Percentiles rank a stretch among this genome's conserved stretches.
These are phyloP conservation scores for Aspergillus novoparasiticus DNA, from an alignment of 2,329 filamentous ascomycete genomes.

Conservation along the genomic window DNA sequence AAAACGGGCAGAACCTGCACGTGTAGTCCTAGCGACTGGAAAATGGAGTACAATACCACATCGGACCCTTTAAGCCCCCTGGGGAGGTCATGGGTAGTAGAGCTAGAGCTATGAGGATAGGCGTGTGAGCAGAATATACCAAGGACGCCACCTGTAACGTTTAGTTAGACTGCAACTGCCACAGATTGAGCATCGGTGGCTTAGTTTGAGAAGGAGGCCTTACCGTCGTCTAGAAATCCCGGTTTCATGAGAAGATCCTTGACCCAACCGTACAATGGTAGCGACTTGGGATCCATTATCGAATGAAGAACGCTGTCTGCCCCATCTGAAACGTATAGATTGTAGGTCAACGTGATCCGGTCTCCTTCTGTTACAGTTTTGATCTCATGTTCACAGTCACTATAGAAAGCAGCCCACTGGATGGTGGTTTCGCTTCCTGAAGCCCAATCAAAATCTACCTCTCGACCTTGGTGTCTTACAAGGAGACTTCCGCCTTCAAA, in stretches of 20 bases:
- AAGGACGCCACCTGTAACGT: conserved; percentile 44
- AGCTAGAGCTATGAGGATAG: conserved; percentile 47
- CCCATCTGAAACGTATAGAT: conserved; percentile 51
- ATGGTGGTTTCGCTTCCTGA: conserved; percentile 23
- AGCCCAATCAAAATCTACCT: conserved; percentile 33
- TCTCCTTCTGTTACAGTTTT: conserved; percentile 54
- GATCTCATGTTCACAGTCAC: conserved; percentile 43
- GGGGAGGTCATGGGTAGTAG: conserved; percentile 30
- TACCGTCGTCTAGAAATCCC: conserved; percentile 44
- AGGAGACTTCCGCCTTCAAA: conserved; percentile 38
- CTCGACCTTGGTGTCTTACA: conserved; percentile 35
- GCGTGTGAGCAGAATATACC: conserved; percentile 52
- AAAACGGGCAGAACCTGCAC: conserved; percentile 35
- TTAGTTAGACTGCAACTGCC: background rate
- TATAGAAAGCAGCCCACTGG: conserved; percentile 43
- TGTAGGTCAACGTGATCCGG: conserved; percentile 64
- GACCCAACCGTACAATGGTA: conserved; percentile 42
- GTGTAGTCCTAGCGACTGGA: conserved; percentile 36
- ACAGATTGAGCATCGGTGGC: too few relatives aligned
- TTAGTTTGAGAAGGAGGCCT: background rate
- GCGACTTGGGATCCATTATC: conserved; percentile 34
- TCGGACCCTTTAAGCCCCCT: conserved; percentile 51
- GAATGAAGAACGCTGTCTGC: conserved; percentile 14
- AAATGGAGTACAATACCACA: conserved; percentile 44
- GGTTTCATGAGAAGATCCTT: conserved; percentile 31